phyloP scores from a whole-genome alignment of 495 filamentous ascomycete genomes.

The Trichoderma erinaceum region DNA sequence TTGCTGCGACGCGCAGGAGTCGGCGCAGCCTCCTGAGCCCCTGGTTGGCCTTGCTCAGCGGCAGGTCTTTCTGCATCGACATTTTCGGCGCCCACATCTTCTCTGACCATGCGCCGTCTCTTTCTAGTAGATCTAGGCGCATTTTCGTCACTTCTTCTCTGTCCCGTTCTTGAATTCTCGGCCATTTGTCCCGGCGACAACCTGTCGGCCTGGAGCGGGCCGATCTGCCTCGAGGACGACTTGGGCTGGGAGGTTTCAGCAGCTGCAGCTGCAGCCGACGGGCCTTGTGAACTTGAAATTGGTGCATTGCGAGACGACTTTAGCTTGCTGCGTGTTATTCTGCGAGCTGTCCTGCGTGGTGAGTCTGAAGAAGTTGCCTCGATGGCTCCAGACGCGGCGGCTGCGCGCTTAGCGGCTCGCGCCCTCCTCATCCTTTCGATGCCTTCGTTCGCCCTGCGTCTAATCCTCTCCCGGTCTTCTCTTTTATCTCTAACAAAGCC shows the following conservation, averaged over 20 bases:
- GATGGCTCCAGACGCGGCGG: background rate
- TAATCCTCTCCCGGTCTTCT: background rate
- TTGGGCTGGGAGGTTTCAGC: background rate
- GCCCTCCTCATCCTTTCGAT: background rate
- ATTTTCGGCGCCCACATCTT: background rate
- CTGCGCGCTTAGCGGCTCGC: background rate
- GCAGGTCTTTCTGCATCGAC: background rate
- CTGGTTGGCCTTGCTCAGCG: background rate
- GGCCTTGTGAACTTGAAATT: background rate
- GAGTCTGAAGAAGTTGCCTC: background rate
- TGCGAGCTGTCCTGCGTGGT: background rate
- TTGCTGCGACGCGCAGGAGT: background rate
- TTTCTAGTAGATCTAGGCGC: background rate
- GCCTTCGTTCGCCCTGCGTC: background rate
- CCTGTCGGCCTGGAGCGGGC: background rate
- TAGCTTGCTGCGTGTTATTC: background rate
- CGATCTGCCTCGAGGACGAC: background rate
- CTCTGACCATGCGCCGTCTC: background rate
- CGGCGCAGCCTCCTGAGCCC: background rate
- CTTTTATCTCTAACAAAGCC: background rate
- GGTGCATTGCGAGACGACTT: background rate
- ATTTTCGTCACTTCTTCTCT: background rate
- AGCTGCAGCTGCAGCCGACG: background rate
- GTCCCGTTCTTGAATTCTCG: background rate
- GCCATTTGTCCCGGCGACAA: background rate